Evolutionary conservation across 208 protist genomes (phyloP).

Genomic region (Trypanosoma caninum): DNA sequence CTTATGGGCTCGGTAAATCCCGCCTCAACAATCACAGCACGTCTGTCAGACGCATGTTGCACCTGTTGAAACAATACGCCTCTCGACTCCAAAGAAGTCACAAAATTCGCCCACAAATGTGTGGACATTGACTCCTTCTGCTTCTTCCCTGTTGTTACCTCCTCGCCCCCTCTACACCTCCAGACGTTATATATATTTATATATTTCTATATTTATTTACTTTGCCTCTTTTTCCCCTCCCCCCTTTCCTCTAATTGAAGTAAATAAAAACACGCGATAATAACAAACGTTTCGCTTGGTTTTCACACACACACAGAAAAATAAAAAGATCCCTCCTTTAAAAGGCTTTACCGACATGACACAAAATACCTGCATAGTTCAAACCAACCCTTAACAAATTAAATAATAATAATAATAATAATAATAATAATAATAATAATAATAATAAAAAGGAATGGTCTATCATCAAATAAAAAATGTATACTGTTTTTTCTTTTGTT

Average conservation of each 20-base stretch:
- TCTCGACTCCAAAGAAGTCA: constrained; percentile 56
- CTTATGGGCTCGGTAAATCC: constrained; percentile 75
- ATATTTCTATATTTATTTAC: not conserved
- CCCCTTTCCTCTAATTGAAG: not conserved
- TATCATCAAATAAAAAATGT: no score
- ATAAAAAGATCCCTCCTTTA: no score
- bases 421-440: no score
- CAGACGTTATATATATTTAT: not conserved
- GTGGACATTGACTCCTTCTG: constrained; percentile 1
- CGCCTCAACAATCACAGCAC: constrained; percentile 58
- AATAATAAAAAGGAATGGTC: no score
- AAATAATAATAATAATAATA: no score
- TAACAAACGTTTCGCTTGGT: no score
- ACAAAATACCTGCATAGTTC: no score
- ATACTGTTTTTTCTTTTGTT: not conserved
- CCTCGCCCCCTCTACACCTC: not conserved
- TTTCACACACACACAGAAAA: no score
- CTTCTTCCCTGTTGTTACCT: not conserved
- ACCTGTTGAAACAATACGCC: constrained; percentile 74
- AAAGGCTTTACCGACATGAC: no score
- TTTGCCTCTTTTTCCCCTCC: not conserved
- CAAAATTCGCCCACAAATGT: constrained; percentile 56
- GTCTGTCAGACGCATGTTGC: constrained; percentile 58
- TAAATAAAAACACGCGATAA: not conserved
- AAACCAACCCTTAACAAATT: no score